Conservation (phyloP, 495 filamentous ascomycete species). For the Tuber melanosporum region DNA sequence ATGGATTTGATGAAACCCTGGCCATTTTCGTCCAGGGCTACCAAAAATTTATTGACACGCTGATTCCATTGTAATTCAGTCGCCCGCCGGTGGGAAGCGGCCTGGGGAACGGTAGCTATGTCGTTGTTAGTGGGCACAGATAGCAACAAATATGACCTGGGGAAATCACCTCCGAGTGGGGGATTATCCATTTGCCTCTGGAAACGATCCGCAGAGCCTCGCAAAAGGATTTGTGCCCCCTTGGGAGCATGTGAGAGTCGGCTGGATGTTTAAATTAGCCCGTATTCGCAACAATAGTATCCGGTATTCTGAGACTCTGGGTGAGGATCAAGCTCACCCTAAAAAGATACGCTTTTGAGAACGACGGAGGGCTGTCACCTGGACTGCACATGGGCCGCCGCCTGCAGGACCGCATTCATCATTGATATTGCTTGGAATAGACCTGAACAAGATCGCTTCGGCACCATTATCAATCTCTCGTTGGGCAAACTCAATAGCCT, state of each 20-base stretch:
- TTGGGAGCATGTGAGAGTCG: neutral
- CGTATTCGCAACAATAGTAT: neutral
- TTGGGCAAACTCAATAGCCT: neutral
- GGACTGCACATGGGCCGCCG: neutral
- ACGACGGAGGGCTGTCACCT: neutral
- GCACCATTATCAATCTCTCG: neutral
- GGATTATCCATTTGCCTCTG: neutral
- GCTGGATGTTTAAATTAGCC: neutral
- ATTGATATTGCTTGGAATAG: neutral
- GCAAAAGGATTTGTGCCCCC: neutral
- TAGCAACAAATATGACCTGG: neutral
- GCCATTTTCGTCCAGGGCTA: neutral
- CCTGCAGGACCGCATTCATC: neutral
- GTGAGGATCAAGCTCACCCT: neutral
- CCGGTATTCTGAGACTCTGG: neutral
- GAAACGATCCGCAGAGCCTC: neutral
- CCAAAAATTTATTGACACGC: neutral
- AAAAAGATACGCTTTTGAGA: neutral
- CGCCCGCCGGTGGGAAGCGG: neutral
- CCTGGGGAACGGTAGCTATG: neutral
- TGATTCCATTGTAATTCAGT: neutral
- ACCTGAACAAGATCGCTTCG: neutral
- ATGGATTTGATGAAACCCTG: neutral
- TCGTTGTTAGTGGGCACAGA: neutral
- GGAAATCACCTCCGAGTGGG: neutral